Evolutionary conservation across 441 rosid genomes (phyloP).

Genomic region (Daphne laureola): DNA sequence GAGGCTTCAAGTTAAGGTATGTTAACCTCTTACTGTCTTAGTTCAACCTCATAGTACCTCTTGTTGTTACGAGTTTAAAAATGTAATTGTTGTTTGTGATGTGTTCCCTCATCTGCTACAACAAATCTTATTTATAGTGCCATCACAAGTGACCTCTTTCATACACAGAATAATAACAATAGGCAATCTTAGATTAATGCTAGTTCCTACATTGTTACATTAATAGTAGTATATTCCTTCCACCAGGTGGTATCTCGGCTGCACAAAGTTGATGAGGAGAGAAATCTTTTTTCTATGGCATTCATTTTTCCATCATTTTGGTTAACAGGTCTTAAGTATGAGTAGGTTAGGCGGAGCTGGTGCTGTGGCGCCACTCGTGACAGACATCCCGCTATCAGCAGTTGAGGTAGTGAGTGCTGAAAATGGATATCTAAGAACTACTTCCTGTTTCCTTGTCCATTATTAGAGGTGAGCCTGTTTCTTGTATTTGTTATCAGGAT

Average conservation of each 20-base stretch:
- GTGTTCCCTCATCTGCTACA: neutral
- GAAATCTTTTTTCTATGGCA: neutral
- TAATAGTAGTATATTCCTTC: no score
- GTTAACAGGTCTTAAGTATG: slow-evolving; percentile 89
- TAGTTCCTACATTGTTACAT: no score
- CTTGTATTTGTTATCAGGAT: slow-evolving; percentile 34
- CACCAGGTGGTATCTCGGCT: no score
- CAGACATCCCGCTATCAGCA: slow-evolving; percentile 83
- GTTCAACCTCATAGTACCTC: neutral
- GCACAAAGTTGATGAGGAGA: no score
- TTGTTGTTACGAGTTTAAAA: neutral
- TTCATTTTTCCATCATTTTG: slow-evolving; percentile 12
- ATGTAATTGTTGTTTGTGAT: neutral
- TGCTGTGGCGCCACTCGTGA: slow-evolving; percentile 97
- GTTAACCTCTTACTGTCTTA: neutral
- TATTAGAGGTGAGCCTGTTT: slow-evolving; percentile 7
- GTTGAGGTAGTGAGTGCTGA: slow-evolving; percentile 53
- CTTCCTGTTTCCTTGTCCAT: neutral
- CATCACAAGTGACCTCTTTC: no score
- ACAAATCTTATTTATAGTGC: neutral
- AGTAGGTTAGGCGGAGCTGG: slow-evolving; percentile 97
- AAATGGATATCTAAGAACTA: neutral
- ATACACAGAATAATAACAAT: no score
- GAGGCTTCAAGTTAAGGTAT: slow-evolving; percentile 98
- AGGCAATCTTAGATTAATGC: no score